These are phyloP conservation scores for Exidia glandulosa DNA, from an alignment of 768 basidiomycete genomes.

Conservation along the genomic window DNA sequence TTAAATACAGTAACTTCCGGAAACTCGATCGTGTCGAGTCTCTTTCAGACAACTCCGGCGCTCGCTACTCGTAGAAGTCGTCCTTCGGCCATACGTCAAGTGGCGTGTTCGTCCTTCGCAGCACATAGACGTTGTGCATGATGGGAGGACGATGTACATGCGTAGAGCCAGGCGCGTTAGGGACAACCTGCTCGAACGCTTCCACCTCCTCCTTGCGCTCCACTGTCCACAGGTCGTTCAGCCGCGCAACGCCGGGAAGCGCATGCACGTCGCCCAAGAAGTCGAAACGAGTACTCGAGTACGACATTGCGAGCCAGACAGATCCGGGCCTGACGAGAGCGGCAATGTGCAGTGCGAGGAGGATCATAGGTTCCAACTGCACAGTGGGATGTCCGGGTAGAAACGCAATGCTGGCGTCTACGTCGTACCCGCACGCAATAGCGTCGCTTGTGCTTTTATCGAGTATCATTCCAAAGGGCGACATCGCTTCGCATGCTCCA, in stretches of 20 bases:
- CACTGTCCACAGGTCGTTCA: background rate
- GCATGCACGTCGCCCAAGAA: background rate
- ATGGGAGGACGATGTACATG: background rate
- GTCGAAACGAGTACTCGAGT: background rate
- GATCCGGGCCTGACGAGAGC: background rate
- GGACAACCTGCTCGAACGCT: background rate
- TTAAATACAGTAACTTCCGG: no score
- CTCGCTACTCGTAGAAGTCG: no score
- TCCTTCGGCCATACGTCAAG: background rate
- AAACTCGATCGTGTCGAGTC: no score
- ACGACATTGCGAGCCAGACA: background rate
- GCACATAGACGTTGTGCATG: background rate
- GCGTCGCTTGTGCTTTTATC: background rate
- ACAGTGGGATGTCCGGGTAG: background rate
- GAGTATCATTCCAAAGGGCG: background rate
- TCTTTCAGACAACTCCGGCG: no score
- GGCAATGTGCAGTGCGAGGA: background rate
- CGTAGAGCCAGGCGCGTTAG: background rate
- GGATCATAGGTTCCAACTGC: background rate
- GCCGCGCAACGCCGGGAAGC: background rate
- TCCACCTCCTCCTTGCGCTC: background rate
- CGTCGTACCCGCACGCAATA: background rate
- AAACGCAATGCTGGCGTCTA: background rate
- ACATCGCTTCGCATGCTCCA: background rate
- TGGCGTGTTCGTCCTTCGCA: background rate